Conservation (phyloP, 345 rosid species). For the Acer saccharum region DNA sequence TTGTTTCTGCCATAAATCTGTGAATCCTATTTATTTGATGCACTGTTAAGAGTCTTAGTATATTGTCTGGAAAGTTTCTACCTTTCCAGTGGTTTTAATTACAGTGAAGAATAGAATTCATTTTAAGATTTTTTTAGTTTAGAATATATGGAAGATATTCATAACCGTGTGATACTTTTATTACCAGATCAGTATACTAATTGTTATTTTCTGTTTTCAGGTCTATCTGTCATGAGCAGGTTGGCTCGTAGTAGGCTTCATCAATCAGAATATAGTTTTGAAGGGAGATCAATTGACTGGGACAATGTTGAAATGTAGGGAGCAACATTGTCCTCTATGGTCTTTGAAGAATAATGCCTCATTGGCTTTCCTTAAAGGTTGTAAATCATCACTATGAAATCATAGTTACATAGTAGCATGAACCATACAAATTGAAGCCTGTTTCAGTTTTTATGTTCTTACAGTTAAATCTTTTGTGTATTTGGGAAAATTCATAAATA, state of each 20-base stretch:
- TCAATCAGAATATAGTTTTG: constrained; percentile 36
- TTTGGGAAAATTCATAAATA: too few species aligned
- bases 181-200: background rate
- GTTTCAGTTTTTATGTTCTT: too few species aligned
- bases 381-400: background rate
- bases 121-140: background rate
- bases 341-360: background rate
- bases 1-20: background rate
- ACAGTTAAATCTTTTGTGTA: too few species aligned
- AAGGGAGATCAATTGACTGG: constrained; percentile 59
- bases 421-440: too few species aligned
- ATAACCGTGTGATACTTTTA: background rate
- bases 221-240: constrained; percentile 77
- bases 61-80: background rate
- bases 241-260: constrained; percentile 54
- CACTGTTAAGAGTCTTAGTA: background rate
- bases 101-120: background rate
- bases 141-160: background rate
- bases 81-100: background rate
- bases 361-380: background rate
- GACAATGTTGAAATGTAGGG: constrained; percentile 50
- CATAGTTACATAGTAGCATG: too few species aligned
- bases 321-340: constrained; percentile 15
- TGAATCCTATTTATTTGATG: background rate
- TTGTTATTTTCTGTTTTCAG: constrained; percentile 34